Evolutionary conservation across 192 early-diverging fungal genomes (phyloP).

Genomic region (Funneliformis geosporum): DNA sequence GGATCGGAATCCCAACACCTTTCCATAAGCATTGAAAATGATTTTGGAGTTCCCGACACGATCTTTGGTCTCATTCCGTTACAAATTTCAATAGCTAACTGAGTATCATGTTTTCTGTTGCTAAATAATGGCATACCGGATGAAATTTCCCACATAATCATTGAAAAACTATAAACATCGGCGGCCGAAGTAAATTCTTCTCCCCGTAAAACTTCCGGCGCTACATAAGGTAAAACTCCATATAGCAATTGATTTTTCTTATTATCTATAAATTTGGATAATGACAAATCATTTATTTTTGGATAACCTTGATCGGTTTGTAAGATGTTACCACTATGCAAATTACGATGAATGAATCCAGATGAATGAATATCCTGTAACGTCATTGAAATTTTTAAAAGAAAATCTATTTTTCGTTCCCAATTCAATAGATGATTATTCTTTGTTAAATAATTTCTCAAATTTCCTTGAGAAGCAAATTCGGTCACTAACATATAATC

Average conservation of each 20-base stretch:
- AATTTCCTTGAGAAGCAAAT: conserved; percentile 13
- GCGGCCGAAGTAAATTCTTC: not conserved
- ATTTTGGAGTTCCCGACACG: not conserved
- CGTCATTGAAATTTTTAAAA: conserved; percentile 9
- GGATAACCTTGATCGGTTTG: not conserved
- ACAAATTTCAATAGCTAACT: conserved; percentile 9
- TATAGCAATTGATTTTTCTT: not conserved
- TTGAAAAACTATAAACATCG: conserved; percentile 16
- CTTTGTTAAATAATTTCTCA: not conserved
- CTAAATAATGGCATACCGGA: not conserved
- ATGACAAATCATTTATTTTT: conserved; percentile 19
- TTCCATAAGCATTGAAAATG: conserved; percentile 6
- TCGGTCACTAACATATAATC: conserved; percentile 12
- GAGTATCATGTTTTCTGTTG: not conserved
- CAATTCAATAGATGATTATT: not conserved
- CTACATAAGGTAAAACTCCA: conserved; percentile 21
- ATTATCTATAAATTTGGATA: not conserved
- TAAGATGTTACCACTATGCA: conserved; percentile 33
- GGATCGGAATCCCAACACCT: conserved; percentile 29
- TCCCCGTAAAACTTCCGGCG: conserved; percentile 10
- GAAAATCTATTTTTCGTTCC: conserved; percentile 3
- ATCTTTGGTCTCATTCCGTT: not conserved
- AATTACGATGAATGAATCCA: conserved; percentile 21
- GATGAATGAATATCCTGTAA: conserved; percentile 24
- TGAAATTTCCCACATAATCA: conserved; percentile 2